A percentile compares a stretch with the other conserved stretches of the same genome.
These are phyloP conservation scores for Penicillium bovifimosum DNA, from an alignment of 495 filamentous ascomycete genomes.

Conservation along the genomic window DNA sequence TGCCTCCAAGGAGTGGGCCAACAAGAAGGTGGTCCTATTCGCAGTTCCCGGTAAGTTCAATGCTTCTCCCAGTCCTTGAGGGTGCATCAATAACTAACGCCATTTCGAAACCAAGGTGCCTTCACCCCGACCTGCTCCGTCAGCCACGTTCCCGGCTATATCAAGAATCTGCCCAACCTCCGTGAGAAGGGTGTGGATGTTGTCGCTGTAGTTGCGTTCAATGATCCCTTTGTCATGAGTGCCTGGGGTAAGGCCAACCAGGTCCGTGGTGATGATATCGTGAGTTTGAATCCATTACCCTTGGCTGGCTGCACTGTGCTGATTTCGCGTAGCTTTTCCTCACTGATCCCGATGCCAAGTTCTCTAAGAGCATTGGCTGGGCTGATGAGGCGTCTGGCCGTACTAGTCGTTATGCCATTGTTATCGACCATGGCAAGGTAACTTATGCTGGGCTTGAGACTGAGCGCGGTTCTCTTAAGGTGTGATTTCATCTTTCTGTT, in stretches of 20 bases:
- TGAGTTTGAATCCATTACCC: slow-evolving; percentile 45
- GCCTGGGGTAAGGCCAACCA: slow-evolving; percentile 93
- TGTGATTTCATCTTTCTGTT: background rate
- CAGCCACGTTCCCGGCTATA: slow-evolving; percentile 78
- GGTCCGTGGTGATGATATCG: slow-evolving; percentile 68
- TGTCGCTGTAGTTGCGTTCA: slow-evolving; percentile 76
- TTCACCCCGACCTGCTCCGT: slow-evolving; percentile 93
- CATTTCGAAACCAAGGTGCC: slow-evolving; percentile 48
- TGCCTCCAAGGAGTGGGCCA: slow-evolving; percentile 74
- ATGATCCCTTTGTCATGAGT: slow-evolving; percentile 87
- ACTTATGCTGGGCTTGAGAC: slow-evolving; percentile 78
- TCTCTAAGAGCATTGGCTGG: slow-evolving; percentile 80
- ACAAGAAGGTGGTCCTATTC: slow-evolving; percentile 88
- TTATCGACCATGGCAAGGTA: slow-evolving; percentile 85
- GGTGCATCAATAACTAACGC: background rate
- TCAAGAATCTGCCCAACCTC: slow-evolving; percentile 64
- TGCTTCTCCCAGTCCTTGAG: background rate
- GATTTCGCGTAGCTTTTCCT: slow-evolving; percentile 61
- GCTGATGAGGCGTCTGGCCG: slow-evolving; percentile 53
- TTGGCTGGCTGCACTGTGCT: slow-evolving; percentile 16
- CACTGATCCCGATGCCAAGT: slow-evolving; percentile 66
- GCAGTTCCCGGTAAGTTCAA: slow-evolving; percentile 63
- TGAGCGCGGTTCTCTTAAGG: slow-evolving; percentile 50
- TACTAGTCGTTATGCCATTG: slow-evolving; percentile 77
- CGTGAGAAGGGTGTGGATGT: slow-evolving; percentile 79